A percentile compares a stretch with the other conserved stretches of the same genome.
Conservation (phyloP, 768 basidiomycete species). For the Naematelia encephala region DNA sequence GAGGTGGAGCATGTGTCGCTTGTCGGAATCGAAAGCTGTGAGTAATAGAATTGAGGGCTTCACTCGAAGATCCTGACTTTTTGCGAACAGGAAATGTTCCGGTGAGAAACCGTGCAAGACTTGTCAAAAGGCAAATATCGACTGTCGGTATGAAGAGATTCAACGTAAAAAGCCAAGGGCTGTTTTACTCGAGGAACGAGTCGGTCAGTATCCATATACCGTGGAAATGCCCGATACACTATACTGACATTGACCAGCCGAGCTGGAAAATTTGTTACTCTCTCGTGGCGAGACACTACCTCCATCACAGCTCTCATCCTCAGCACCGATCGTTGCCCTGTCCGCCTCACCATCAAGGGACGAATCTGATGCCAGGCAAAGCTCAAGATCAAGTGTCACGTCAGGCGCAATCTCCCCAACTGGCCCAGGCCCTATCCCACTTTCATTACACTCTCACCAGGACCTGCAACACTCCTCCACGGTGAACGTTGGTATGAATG, state of each 20-base stretch:
- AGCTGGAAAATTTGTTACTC: conserved; percentile 14
- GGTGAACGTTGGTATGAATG: conserved; percentile 10
- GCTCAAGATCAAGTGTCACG: neutral
- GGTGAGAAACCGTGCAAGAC: conserved; percentile 36
- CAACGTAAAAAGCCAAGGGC: conserved; percentile 26
- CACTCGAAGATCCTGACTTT: too few relatives aligned
- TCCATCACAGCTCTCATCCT: conserved; percentile 14
- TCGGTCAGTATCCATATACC: conserved; percentile 37
- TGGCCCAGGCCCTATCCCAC: neutral
- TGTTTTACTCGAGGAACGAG: conserved; percentile 36
- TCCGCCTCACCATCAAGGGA: neutral
- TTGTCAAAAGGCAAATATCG: conserved; percentile 28
- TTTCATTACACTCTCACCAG: neutral
- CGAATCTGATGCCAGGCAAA: neutral
- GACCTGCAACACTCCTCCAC: conserved; percentile 1
- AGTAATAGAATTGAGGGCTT: too few relatives aligned
- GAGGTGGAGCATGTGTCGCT: conserved; percentile 38
- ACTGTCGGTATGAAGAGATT: conserved; percentile 40
- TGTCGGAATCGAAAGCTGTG: conserved; percentile 41
- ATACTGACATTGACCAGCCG: conserved; percentile 10
- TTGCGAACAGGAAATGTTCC: conserved; percentile 32
- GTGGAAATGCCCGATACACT: too few relatives aligned
- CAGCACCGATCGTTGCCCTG: neutral
- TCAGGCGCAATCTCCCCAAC: neutral
- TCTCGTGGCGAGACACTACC: conserved; percentile 12